Evolutionary conservation across 1,284 basidiomycete genomes (phyloP), one percentile per base, ranked within the genome.

Genomic region (Mycosarcoma mackinlayi): DNA sequence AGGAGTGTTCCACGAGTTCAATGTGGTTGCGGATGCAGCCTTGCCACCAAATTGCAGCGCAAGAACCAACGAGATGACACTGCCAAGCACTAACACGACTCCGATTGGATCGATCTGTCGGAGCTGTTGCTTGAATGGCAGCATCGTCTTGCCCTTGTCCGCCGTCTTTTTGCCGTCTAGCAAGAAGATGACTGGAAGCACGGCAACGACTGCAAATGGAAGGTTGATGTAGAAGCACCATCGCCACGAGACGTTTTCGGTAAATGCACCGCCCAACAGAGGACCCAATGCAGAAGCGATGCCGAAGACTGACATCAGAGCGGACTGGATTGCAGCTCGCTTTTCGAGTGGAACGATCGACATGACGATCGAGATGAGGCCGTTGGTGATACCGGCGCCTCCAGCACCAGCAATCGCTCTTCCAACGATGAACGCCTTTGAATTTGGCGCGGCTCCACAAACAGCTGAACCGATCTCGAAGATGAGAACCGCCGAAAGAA

Each of bases 381-480:
- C 81, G n/a, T 85, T 84, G 57, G 86, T 85, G 66, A 87, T 85
- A 6, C 86, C 86, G 0, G 85, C 84, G 0, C 85, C 86, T 9
- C 86, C 86, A 4, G 85, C 74, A 30, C 86, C 86, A 0, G 86
- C 84, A 37, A 87, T 76, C 0, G 86, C 86, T 38, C 87, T 83
- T 1, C 85, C 86, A 41, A 87, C 83, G 66, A 88, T 87, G 42
- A 87, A 73, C 33, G 85, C 73, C 28, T 82, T 73, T 69, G 86
- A 85, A 13, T 63, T 82, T 0, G 84, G 83, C 0, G 86, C 83
- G 13, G 86, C 84, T n/a, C 84, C 87, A 59, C 86, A 87, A 21
- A 88, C 73, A 27, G 86, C 79, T 9, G 84, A 85, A 11, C 87
- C 87, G 27, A 87, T 51, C 49, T 86, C 85, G 53, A 86, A 86